Conservation (phyloP, 495 filamentous ascomycete genomes). For the Aspergillus homomorphus region DNA sequence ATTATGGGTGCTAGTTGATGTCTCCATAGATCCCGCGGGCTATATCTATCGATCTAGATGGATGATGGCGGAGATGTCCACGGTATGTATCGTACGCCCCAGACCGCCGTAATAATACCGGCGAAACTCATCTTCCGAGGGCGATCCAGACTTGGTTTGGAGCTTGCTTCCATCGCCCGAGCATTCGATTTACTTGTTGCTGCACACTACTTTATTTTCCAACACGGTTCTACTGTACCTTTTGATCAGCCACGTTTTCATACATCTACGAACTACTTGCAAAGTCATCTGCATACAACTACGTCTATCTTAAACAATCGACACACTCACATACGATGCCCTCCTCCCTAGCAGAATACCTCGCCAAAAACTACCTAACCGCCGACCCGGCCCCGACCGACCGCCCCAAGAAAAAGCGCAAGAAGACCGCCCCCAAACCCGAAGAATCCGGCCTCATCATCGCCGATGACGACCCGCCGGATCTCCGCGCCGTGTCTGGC, state of each 20-base stretch:
- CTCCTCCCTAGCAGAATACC: slow-evolving; percentile 70
- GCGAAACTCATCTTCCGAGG: background rate
- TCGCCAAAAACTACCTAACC: slow-evolving; percentile 91
- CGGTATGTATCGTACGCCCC: too few relatives aligned
- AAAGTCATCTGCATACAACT: too few relatives aligned
- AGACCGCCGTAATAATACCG: background rate
- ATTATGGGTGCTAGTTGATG: background rate
- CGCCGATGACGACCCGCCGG: slow-evolving; percentile 81
- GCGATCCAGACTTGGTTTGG: too few relatives aligned
- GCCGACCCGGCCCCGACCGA: slow-evolving; percentile 56
- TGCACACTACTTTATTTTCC: too few relatives aligned
- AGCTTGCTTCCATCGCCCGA: too few relatives aligned
- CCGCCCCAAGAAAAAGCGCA: slow-evolving; percentile 71
- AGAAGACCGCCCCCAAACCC: slow-evolving; percentile 72
- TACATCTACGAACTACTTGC: too few relatives aligned
- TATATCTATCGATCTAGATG: background rate
- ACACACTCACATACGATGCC: slow-evolving; percentile 22
- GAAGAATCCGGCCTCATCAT: slow-evolving; percentile 71
- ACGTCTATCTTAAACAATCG: background rate
- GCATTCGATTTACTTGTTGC: too few relatives aligned
- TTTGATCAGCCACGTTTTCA: too few relatives aligned
- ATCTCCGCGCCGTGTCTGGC: slow-evolving; percentile 54
- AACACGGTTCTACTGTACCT: too few relatives aligned
- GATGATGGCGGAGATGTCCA: too few relatives aligned
- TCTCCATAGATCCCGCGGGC: too few relatives aligned